Evolutionary conservation across 148 eudicot genomes (phyloP).

Genomic region (Chenopodium quinoa): DNA sequence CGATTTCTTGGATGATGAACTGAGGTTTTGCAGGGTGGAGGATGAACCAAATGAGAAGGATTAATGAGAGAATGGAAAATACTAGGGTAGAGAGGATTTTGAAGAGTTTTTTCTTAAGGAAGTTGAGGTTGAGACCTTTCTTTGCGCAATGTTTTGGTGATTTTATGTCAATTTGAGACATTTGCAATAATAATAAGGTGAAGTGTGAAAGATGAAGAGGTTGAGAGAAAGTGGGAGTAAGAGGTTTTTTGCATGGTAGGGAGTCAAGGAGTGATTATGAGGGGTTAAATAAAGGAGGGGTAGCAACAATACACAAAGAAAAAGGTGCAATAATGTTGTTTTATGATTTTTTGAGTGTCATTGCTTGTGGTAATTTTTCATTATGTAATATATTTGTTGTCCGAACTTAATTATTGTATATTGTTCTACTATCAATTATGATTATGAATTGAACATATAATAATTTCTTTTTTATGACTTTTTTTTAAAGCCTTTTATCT

Average conservation of each 20-base stretch:
- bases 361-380: conserved; percentile 16
- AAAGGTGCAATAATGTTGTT: conserved; percentile 32
- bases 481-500: too few relatives aligned
- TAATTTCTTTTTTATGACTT: too few relatives aligned
- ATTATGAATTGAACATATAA: too few relatives aligned
- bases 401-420: too few relatives aligned
- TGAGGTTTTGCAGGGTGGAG: conserved; percentile 84
- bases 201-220: background rate
- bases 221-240: background rate
- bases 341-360: conserved; percentile 2
- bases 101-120: conserved; percentile 59
- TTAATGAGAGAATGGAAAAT: conserved; percentile 53
- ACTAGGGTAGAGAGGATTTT: conserved; percentile 47
- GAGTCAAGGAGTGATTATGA: background rate
- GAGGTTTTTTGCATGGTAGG: conserved; percentile 18
- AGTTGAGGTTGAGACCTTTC: conserved; percentile 47
- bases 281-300: conserved; percentile 23
- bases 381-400: too few relatives aligned
- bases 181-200: conserved; percentile 26
- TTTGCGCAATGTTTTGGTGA: conserved; percentile 89
- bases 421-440: too few relatives aligned
- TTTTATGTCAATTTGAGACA: conserved; percentile 61
- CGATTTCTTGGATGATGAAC: conserved; percentile 59
- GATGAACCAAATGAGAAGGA: conserved; percentile 64
- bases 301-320: conserved; percentile 10